These are phyloP conservation scores for Trematosphaeria pertusa DNA, from an alignment of 2,329 filamentous ascomycete species.

Conservation along the genomic window DNA sequence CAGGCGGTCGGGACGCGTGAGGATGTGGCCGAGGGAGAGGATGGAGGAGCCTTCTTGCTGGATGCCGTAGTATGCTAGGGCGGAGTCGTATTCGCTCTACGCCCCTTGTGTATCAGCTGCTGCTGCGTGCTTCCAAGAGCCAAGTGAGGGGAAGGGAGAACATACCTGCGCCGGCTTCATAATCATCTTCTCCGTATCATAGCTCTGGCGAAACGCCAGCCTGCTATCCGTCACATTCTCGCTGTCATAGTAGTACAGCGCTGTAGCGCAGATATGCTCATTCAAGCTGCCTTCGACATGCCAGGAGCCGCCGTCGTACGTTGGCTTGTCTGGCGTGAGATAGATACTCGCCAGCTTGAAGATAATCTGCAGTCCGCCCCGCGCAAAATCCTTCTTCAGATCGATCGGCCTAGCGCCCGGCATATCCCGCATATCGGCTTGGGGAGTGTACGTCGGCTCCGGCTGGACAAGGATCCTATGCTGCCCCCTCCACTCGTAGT, in stretches of 20 bases:
- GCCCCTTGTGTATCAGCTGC: no score
- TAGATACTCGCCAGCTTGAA: slow-evolving; percentile 67
- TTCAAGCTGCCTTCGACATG: slow-evolving; percentile 59
- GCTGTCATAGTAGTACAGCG: slow-evolving; percentile 66
- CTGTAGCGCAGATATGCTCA: slow-evolving; percentile 68
- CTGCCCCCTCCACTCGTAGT: background rate
- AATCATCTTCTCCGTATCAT: slow-evolving; percentile 9
- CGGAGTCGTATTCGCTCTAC: slow-evolving; percentile 2
- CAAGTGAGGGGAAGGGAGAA: slow-evolving; percentile 45
- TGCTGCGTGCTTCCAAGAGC: no score
- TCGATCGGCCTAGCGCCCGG: slow-evolving; percentile 12
- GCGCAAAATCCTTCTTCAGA: slow-evolving; percentile 43
- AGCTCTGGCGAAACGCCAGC: slow-evolving; percentile 15
- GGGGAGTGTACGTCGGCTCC: slow-evolving; percentile 4
- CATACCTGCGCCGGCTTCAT: slow-evolving; percentile 1
- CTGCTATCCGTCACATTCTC: slow-evolving; percentile 61
- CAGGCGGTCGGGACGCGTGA: slow-evolving; percentile 56
- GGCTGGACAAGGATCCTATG: slow-evolving; percentile 5
- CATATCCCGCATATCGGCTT: background rate
- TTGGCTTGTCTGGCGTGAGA: slow-evolving; percentile 63
- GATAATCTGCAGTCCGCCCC: slow-evolving; percentile 63
- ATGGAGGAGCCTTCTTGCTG: slow-evolving; percentile 25
- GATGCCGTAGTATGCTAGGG: slow-evolving; percentile 53
- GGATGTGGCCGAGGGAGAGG: slow-evolving; percentile 57
- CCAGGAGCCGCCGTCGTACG: slow-evolving; percentile 61